Evolutionary conservation across 2,329 filamentous ascomycete genomes (phyloP).

Genomic region (Trichophyton schoenleinii): DNA sequence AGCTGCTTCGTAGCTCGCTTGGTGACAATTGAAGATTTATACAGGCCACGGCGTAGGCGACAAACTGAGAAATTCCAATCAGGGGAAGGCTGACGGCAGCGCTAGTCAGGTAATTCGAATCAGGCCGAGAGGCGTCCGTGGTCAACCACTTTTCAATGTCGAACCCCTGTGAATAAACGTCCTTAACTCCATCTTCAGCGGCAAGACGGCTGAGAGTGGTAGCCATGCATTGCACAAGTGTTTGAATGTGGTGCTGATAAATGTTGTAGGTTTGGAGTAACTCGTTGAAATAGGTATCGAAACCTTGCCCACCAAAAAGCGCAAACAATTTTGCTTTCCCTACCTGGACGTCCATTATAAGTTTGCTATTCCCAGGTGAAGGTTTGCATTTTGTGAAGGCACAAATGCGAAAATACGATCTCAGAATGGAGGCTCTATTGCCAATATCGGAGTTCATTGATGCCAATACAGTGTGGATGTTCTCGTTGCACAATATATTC

Average conservation of each 20-base stretch:
- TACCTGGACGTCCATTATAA: not conserved
- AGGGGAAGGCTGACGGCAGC: constrained; percentile 91
- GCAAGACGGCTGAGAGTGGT: constrained; percentile 78
- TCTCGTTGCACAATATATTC: not conserved
- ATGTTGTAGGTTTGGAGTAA: constrained; percentile 81
- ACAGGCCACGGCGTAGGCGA: constrained; percentile 34
- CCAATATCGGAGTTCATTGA: not conserved
- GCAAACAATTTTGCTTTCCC: constrained; percentile 76
- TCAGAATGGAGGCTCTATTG: constrained; percentile 1
- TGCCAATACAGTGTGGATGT: constrained; percentile 1
- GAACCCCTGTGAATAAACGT: constrained; percentile 93
- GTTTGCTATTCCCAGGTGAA: not conserved
- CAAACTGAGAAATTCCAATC: constrained; percentile 89
- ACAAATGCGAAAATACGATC: constrained; percentile 16
- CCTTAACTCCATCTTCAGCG: constrained; percentile 72
- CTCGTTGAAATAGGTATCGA: constrained; percentile 99
- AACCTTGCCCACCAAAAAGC: constrained; percentile 93
- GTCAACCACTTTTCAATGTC: constrained; percentile 91
- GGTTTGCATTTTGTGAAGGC: constrained; percentile 12
- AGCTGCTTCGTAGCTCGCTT: not conserved
- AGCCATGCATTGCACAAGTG: constrained; percentile 67
- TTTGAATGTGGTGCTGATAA: constrained; percentile 80
- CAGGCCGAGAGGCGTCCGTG: constrained; percentile 75
- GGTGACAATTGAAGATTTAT: not conserved
- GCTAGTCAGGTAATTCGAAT: constrained; percentile 86